Evolutionary conservation across 208 protist species (phyloP), one percentile per base, ranked within the genome.

Genomic region (Trypanosoma congolense): DNA sequence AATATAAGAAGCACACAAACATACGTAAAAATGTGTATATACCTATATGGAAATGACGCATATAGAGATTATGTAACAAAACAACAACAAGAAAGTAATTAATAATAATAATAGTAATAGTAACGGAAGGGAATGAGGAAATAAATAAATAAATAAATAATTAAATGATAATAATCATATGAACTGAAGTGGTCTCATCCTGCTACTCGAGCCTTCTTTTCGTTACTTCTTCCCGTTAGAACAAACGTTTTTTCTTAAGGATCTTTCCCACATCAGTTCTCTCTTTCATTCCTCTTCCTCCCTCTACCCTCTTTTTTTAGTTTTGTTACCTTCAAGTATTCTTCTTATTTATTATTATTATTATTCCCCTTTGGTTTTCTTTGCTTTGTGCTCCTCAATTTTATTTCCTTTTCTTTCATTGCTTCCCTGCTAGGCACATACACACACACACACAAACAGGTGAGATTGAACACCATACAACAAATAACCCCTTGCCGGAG

Each of bases 131-230:
- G 24, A 42, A 51, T 53, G 16, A 48, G 30, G 25, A 46, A 50
- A 51, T 26, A 64, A 60, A 56, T 25, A 42, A 36, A 16, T 19
- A 24, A 54, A 46, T 28, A 31, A 54, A 45, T 30, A 45, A 54
- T 18, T 30, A 45, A 35, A 45, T 54, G 41, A 45, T 54, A 54
- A 45, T 43, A 54, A 35, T 45, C 19, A 54, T n/a, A n/a, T n/a
- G n/a, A n/a, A n/a, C n/a, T n/a, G n/a, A n/a, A n/a, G n/a, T n/a
- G n/a, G n/a, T n/a, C n/a, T n/a, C n/a, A n/a, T n/a, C n/a, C n/a
- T n/a, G n/a, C n/a, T n/a, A n/a, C n/a, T n/a, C n/a, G n/a, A n/a
- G n/a, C n/a, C n/a, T n/a, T n/a, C n/a, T n/a, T n/a, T n/a, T n/a
- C n/a, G n/a, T n/a, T n/a, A n/a, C n/a, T n/a, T n/a, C n/a, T n/a